Evolutionary conservation across 306 rosid species (phyloP).

Genomic region (Pterocarpus santalinus): DNA sequence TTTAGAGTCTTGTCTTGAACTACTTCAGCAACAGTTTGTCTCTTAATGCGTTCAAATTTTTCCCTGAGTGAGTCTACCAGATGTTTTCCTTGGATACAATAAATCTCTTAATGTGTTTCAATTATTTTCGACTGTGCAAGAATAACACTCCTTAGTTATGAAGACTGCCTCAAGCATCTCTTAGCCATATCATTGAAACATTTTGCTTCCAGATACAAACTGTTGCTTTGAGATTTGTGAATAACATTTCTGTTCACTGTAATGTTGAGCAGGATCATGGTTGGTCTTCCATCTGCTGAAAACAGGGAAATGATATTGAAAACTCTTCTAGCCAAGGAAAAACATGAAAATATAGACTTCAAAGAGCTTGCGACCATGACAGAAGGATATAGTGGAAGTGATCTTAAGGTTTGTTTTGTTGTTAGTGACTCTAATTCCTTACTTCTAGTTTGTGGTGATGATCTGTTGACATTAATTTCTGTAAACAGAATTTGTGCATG

Average conservation of each 20-base stretch:
- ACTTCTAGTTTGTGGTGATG: constrained; percentile 14
- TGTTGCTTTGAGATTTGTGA: not conserved
- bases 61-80: not conserved
- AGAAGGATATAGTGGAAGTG: constrained; percentile 84
- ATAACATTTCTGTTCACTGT: constrained; percentile 21
- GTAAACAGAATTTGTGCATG: constrained; percentile 75
- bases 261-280: constrained; percentile 66
- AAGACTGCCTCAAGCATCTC: not conserved
- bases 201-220: constrained; percentile 12
- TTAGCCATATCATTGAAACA: constrained; percentile 12
- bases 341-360: constrained; percentile 62
- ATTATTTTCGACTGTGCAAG: not conserved
- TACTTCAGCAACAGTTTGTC: not conserved
- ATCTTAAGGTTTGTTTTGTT: constrained; percentile 70
- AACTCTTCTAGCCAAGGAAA: constrained; percentile 73
- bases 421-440: not conserved
- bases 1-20: not conserved
- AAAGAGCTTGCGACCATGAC: constrained; percentile 73
- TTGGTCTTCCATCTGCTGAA: constrained; percentile 73
- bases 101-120: not conserved
- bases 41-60: not conserved
- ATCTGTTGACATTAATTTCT: constrained; percentile 49
- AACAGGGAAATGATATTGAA: constrained; percentile 73
- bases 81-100: constrained; percentile 7
- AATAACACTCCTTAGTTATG: not conserved